A percentile compares a stretch with the other conserved stretches of the same genome.
phyloP scores from a whole-genome alignment of 2,329 filamentous ascomycete species.

The Colletotrichum tamarilloi region DNA sequence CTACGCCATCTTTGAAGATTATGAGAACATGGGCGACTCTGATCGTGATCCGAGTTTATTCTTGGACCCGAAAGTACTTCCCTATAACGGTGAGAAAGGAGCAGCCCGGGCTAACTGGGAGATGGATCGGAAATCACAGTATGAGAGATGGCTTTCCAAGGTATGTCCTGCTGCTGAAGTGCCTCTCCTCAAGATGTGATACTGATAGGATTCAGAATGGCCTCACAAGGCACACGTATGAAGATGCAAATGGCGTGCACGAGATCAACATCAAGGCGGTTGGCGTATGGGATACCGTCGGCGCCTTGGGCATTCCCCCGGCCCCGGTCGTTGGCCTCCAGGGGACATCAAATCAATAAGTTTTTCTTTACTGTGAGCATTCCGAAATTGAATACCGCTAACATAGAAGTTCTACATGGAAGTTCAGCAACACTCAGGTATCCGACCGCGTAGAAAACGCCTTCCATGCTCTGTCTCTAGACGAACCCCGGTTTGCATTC shows the following conservation, averaged over 20 bases:
- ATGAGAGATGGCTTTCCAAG: constrained; percentile 56
- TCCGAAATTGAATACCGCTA: constrained; percentile 37
- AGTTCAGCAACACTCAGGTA: constrained; percentile 64
- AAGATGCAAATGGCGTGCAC: constrained; percentile 45
- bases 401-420: constrained; percentile 42
- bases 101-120: constrained; percentile 39
- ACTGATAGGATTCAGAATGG: neutral
- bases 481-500: constrained; percentile 66
- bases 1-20: constrained; percentile 66
- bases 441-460: constrained; percentile 65
- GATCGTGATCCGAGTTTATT: constrained; percentile 59
- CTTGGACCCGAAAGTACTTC: constrained; percentile 59
- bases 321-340: constrained; percentile 10
- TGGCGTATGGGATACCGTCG: constrained; percentile 57
- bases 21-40: constrained; percentile 56
- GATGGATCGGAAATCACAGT: constrained; percentile 38
- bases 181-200: neutral
- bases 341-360: constrained; percentile 54
- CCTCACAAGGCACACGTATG: constrained; percentile 50
- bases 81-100: constrained; percentile 52
- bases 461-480: constrained; percentile 69
- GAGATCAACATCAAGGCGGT: constrained; percentile 47
- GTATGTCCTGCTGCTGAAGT: constrained; percentile 39
- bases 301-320: constrained; percentile 55
- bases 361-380: constrained; percentile 55